These are phyloP conservation scores for Arachnomyces sp. DNA, from an alignment of 2,329 filamentous ascomycete species.

Conservation along the genomic window DNA sequence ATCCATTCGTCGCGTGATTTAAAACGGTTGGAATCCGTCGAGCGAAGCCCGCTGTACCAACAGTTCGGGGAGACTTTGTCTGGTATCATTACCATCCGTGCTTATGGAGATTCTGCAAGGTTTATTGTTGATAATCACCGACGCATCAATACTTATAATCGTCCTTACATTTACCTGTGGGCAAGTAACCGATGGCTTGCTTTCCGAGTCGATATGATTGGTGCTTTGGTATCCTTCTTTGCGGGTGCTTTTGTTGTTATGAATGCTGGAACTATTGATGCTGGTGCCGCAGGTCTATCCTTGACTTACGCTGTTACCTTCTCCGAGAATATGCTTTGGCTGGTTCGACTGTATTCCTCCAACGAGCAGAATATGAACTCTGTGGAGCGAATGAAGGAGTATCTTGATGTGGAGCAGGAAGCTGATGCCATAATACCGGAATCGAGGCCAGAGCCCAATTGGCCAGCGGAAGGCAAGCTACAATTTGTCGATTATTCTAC, in stretches of 20 bases:
- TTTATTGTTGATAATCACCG: slow-evolving; percentile 87
- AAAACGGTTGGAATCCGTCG: slow-evolving; percentile 88
- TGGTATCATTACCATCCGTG: slow-evolving; percentile 92
- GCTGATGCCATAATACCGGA: slow-evolving; percentile 69
- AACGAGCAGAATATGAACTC: slow-evolving; percentile 99
- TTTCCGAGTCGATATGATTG: slow-evolving; percentile 81
- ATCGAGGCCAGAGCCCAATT: slow-evolving; percentile 66
- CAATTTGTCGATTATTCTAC: slow-evolving; percentile 87
- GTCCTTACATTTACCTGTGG: slow-evolving; percentile 95
- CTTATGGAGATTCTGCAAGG: slow-evolving; percentile 85
- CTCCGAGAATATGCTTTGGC: slow-evolving; percentile 93
- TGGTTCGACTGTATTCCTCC: slow-evolving; percentile 83
- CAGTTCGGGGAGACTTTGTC: slow-evolving; percentile 94
- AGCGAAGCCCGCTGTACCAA: slow-evolving; percentile 91
- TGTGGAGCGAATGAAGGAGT: slow-evolving; percentile 94
- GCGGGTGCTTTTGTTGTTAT: slow-evolving; percentile 84
- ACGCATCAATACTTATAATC: slow-evolving; percentile 81
- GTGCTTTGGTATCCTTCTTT: slow-evolving; percentile 87
- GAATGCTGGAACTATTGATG: slow-evolving; percentile 73
- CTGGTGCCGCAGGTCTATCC: slow-evolving; percentile 86
- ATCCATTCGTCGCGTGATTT: slow-evolving; percentile 87
- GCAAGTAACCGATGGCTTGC: slow-evolving; percentile 94
- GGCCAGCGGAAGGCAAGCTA: slow-evolving; percentile 78
- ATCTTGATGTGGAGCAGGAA: slow-evolving; percentile 92
- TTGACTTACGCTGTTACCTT: slow-evolving; percentile 95